Evolutionary conservation across 805 yeast species (phyloP), one percentile per base, ranked within the genome.

Genomic region (Monosporozyma aquatica): DNA sequence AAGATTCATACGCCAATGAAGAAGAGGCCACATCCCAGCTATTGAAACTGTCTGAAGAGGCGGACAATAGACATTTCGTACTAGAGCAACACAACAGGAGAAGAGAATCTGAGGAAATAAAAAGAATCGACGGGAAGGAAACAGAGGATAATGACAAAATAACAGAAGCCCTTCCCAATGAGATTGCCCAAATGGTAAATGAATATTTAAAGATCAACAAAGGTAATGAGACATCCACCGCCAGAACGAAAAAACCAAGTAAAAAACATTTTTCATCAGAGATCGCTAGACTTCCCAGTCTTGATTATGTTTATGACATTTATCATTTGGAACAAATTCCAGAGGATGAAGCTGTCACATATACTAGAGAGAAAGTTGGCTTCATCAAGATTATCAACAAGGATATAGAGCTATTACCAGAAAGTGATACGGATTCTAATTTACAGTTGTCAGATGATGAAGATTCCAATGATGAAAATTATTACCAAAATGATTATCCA

Each of bases 251-350:
- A 46, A 53, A 48, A 42, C 61, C 47, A 36, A 56, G 52, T 43
- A 51, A 41, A 48, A 54, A 47, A 29, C 50, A 44, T 40, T 54
- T 38, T n/a, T 41, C 47, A 6, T 48, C 51, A 4, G 41, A 47
- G 24, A 44, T 56, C 14, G 42, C 44, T 17, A 40, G 47, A n/a
- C 27, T 53, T 18, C 55, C 60, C 11, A 46, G 55, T 40, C 66
- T 73, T n/a, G 95, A 85, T 35, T 90, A 86, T 52, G 97, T 90
- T 15, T 90, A 87, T 55, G 98, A 90, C 62, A 87, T 90, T 9
- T 90, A 90, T 62, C 71, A 80, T 65, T 67, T 82, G 40, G 82
- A 78, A 45, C 68, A 66, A 59, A 76, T 74, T 43, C 85, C 51
- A 66, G 85, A 79, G 33, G 83, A 77, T 26, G 75, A 56, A 23